Base-by-base conservation (phyloP, 176 grass and related monocot species). In the Elaeis guineensis region DNA sequence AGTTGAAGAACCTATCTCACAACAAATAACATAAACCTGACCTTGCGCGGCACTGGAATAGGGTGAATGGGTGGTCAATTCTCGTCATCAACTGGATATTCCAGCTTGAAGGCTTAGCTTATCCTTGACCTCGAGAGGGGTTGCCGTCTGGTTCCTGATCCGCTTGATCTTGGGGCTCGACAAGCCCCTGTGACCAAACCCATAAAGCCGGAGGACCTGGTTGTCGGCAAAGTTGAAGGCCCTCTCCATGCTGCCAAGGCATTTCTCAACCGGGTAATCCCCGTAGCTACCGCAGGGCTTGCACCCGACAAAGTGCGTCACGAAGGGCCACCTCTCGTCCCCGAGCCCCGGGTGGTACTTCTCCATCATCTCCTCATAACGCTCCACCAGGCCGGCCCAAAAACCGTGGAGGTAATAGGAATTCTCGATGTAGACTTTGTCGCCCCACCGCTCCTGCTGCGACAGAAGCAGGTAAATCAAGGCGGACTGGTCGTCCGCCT, bases 291-390 rank as follows among this genome's bases (percentile, higher is more conserved):
- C 63, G 52, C 86, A 95, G 6, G 90, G 90, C 79, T 95, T 95
- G 80, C 90, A 95, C 11, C 90, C 90, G 30, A 95, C 90, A 71
- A 95, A 95, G 66, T 95, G 90, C 17, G 90, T 95, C 19, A 95
- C 83, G 12, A 95, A 68, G 18, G 90, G 90, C 90, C 90, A 95
- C 25, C 64, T 74, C 63, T 83, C 76, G 64, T 85, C 84, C 6
- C 87, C 92, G n/a, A 57, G 30, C 15, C 80, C 81, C 9, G 92
- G 66, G 61, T 67, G 67, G 25, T 72, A 51, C 52, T 68, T 64
- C 60, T 68, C 86, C 23, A 74, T 65, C 68, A 90, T 65, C 64
- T 90, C 83, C 64, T 95, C 86, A 25, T 84, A 90, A 67, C 66
- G 68, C 63, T 84, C 70, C 17, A 95, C 90, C 7, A 95, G 72